Evolutionary conservation across 2,329 filamentous ascomycete species (phyloP), one percentile per base, ranked within the genome.

Genomic region (Botrytis sinoallii): DNA sequence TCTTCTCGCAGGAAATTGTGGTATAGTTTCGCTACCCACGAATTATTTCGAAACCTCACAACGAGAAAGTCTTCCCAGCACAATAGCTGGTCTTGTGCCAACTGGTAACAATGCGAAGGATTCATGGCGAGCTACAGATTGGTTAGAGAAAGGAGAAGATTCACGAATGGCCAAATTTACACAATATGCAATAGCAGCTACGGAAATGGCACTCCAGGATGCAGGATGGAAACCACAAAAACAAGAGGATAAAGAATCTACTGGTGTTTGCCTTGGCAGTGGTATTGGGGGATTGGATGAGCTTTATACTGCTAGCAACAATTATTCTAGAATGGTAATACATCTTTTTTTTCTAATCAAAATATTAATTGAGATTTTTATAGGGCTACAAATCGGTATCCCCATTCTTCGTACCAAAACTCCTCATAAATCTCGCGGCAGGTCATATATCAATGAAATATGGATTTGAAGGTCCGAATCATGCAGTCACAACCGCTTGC

Each of bases 241-340:
- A 42, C 78, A 87, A 67, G 86, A 90, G 38, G 89, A 95, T 73
- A 86, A 88, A 38, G 92, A 97, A 80, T 87, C 87, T 72, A 97
- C 95, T 0, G 96, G 96, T 0, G 93, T 99, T 1, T 97, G 95
- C 79, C 86, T 99, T 59, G 96, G 96, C 3, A 98, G 95, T 77
- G 96, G 96, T 2, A 98, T 99, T 79, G 96, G 96, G 25, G 98
- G 96, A 79, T 87, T 99, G 57, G 92, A 97, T 59, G 94, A 97
- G 78, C 90, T 97, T 14, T 98, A 97, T 82, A 87, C 91, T 75
- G 97, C 94, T 2, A 93, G 93, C 48, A 68, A 57, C 3, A 68
- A 68, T 22, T 68, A 68, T 1, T 68, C 66, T 38, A 57, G 25
- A 32, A 68, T 57, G 76, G 72, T 52, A 74, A 44, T 63, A 25